phyloP scores from a whole-genome alignment of 805 yeast genomes.

The Saccharomycopsis guyanensis region DNA sequence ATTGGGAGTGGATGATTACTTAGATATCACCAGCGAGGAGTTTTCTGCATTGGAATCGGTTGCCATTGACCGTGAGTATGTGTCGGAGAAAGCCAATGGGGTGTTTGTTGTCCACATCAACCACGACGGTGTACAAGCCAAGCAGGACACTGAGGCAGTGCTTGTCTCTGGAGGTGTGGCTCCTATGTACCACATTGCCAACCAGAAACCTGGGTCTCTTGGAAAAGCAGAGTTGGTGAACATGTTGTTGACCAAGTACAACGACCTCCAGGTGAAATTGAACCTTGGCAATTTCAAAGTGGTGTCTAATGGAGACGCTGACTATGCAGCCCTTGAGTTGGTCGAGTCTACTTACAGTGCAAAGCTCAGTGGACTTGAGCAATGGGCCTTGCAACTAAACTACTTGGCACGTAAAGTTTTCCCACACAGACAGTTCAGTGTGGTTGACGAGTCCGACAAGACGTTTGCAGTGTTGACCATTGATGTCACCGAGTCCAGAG shows the following conservation, averaged over 20 bases:
- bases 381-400: constrained; percentile 3
- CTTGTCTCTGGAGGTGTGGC: not conserved
- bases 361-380: constrained; percentile 1
- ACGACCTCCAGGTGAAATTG: constrained; percentile 7
- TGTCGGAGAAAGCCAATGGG: constrained; percentile 2
- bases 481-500: not conserved
- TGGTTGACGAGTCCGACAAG: constrained; percentile 6
- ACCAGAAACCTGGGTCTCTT: not conserved
- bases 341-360: not conserved
- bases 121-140: not conserved
- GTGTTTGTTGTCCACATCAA: constrained; percentile 10
- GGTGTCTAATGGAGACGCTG: constrained; percentile 2
- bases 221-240: not conserved
- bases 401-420: constrained; percentile 7
- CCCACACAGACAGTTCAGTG: constrained; percentile 3
- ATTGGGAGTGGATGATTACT: constrained; percentile 15
- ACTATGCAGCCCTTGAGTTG: not conserved
- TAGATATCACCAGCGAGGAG: not conserved
- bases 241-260: constrained; percentile 5
- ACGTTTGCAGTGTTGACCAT: constrained; percentile 7
- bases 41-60: constrained; percentile 2
- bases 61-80: not conserved
- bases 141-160: not conserved
- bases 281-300: constrained; percentile 2
- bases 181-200: constrained; percentile 1